phyloP scores from a whole-genome alignment of 1,284 basidiomycete genomes.

The Microstroma glucosiphilum region DNA sequence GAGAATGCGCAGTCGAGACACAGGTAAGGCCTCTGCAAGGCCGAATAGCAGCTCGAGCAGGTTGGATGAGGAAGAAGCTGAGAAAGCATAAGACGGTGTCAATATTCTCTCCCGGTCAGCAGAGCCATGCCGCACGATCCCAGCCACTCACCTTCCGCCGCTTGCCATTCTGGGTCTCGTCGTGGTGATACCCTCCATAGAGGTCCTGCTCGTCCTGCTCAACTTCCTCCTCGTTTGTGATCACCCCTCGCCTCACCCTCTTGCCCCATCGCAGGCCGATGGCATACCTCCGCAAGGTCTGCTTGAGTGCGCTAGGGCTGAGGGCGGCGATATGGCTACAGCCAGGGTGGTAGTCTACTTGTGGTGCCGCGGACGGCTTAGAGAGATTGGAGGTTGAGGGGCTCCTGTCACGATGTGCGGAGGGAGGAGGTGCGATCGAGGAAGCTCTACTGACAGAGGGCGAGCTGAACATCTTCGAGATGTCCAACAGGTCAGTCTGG shows the following conservation, averaged over 20 bases:
- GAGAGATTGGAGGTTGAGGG: no score
- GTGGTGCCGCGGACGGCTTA: no score
- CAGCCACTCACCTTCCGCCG: conserved; percentile 10
- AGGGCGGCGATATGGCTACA: background rate
- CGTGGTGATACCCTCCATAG: conserved; percentile 13
- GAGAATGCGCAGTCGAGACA: conserved; percentile 42
- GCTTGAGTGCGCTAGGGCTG: conserved; percentile 8
- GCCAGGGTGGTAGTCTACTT: background rate
- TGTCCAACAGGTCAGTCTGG: no score
- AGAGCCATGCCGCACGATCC: conserved; percentile 2
- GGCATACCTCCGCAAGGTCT: conserved; percentile 30
- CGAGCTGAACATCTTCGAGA: no score
- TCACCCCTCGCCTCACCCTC: conserved; percentile 28
- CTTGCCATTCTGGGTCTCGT: conserved; percentile 9
- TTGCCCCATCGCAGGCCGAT: conserved; percentile 38
- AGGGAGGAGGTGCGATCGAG: no score
- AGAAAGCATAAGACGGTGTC: background rate
- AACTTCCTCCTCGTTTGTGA: conserved; percentile 28
- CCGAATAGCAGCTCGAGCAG: conserved; percentile 31
- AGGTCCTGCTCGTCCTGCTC: conserved; percentile 19
- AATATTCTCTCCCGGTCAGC: background rate
- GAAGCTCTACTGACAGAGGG: no score
- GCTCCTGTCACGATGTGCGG: no score
- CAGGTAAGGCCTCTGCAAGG: conserved; percentile 42
- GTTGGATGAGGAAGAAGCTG: conserved; percentile 39